These are phyloP conservation scores for Vicia sativa DNA, from an alignment of 306 rosid genomes.

Conservation along the genomic window DNA sequence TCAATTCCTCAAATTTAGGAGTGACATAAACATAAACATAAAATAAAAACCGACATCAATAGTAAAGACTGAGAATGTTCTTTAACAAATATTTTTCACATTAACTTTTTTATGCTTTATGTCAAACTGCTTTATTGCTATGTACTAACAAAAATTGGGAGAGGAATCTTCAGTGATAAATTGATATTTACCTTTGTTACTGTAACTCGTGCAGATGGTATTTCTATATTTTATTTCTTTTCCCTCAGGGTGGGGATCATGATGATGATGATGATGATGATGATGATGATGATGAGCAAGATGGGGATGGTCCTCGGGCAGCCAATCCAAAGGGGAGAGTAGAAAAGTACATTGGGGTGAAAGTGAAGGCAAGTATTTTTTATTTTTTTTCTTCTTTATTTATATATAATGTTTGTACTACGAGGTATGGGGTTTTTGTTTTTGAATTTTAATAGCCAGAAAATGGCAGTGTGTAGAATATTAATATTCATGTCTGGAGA, in stretches of 20 bases:
- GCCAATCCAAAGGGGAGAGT: conserved; percentile 87
- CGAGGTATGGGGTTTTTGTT: conserved; percentile 14
- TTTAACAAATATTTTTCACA: background rate
- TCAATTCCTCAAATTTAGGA: background rate
- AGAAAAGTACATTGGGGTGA: conserved; percentile 95
- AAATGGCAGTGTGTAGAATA: conserved; percentile 13
- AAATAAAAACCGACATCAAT: background rate
- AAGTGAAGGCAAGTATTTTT: conserved; percentile 84
- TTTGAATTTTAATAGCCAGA: conserved; percentile 4
- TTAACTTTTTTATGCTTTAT: conserved; percentile 7
- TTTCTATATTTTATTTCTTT: conserved; percentile 38
- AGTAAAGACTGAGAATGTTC: background rate
- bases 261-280: too few relatives aligned
- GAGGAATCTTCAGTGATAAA: background rate
- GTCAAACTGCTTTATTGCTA: conserved; percentile 25
- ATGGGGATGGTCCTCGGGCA: conserved; percentile 82
- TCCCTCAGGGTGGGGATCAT: conserved; percentile 74
- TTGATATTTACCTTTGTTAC: conserved; percentile 9
- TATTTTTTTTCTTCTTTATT: conserved; percentile 6
- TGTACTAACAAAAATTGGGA: conserved; percentile 17
- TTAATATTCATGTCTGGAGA: conserved; percentile 17
- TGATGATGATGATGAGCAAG: conserved; percentile 85
- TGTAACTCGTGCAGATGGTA: conserved; percentile 22
- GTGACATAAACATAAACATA: background rate
- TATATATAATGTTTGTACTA: conserved; percentile 22